Conservation (phyloP, 257 asterid genomes). For the Forsythia viridissima region DNA sequence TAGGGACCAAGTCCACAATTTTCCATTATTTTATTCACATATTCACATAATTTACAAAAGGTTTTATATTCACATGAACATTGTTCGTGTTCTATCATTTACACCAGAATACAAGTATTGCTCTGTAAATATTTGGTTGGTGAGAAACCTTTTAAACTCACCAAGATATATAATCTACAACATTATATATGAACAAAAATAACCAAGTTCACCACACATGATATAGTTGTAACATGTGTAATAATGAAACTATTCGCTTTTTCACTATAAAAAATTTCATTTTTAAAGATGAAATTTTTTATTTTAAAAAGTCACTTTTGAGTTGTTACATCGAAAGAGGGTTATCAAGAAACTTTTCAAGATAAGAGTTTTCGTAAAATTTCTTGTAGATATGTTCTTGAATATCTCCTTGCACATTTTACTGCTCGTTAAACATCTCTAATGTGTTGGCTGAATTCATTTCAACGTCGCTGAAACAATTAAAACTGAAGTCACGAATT, state of each 20-base stretch:
- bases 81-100: background rate
- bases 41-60: conserved; percentile 12
- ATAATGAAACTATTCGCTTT: background rate
- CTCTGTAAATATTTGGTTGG: conserved; percentile 37
- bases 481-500: conserved; percentile 41
- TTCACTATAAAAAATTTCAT: too few relatives aligned
- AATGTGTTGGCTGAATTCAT: conserved; percentile 31
- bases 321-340: background rate
- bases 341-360: background rate
- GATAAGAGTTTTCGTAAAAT: background rate
- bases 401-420: background rate
- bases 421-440: conserved; percentile 21
- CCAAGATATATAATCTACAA: background rate
- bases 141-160: conserved; percentile 33
- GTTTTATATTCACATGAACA: conserved; percentile 21
- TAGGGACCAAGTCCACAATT: background rate
- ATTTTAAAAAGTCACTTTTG: background rate
- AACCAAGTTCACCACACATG: background rate
- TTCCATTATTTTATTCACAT: conserved; percentile 12
- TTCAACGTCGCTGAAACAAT: conserved; percentile 22
- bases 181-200: background rate
- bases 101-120: background rate
- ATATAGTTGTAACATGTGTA: background rate
- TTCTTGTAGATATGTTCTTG: background rate
- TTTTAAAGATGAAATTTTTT: too few relatives aligned